phyloP scores from a whole-genome alignment of 2,329 filamentous ascomycete species.

The Dactylellina cionopaga region DNA sequence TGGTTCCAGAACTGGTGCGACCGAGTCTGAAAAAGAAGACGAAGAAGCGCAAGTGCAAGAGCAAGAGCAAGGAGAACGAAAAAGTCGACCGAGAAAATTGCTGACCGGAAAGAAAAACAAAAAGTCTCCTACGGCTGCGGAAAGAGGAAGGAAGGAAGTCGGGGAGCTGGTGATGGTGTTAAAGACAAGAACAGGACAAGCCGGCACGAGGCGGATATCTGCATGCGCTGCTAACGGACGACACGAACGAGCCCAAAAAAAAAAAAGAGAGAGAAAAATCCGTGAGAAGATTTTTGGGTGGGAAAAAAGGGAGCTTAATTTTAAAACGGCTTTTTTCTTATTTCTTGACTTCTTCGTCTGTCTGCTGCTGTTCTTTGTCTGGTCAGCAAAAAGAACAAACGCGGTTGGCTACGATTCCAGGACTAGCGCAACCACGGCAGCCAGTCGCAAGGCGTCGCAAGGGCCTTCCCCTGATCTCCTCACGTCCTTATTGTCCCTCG shows the following conservation, averaged over 20 bases:
- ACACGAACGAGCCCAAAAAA: no score
- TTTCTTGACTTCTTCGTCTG: not conserved
- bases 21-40: conserved; percentile 27
- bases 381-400: conserved; percentile 39
- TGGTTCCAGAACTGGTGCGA: conserved; percentile 1
- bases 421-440: not conserved
- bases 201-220: conserved; percentile 50
- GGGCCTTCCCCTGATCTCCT: conserved; percentile 35
- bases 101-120: not conserved
- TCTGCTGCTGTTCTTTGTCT: conserved; percentile 26
- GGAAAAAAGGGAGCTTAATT: no score
- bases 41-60: conserved; percentile 9
- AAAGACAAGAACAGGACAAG: no score
- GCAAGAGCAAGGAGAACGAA: conserved; percentile 23
- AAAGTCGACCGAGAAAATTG: conserved; percentile 20
- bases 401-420: conserved; percentile 34
- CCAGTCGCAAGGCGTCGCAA: no score
- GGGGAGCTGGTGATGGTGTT: no score
- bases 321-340: conserved; percentile 16
- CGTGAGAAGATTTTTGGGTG: no score
- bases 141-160: conserved; percentile 28
- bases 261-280: not conserved
- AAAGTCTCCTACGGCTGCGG: conserved; percentile 34
- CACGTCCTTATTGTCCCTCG: no score
- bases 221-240: not conserved